Percentiles rank a stretch among this genome's conserved stretches.
These are phyloP conservation scores for Suhomyces sp. DNA, from an alignment of 805 yeast genomes.

Conservation along the genomic window DNA sequence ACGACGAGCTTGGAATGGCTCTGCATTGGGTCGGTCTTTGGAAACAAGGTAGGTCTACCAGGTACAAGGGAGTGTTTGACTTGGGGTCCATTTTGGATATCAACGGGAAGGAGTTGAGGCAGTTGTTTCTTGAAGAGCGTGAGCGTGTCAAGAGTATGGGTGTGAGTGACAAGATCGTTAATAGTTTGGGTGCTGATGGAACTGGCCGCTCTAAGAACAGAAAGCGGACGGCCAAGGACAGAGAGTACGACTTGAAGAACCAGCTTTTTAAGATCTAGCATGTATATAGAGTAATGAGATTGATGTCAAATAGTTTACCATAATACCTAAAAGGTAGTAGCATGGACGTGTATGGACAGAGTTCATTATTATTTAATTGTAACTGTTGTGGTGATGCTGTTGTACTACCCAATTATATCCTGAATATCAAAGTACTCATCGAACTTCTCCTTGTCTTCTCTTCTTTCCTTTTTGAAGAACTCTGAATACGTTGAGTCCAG, in stretches of 20 bases:
- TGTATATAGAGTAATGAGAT: neutral
- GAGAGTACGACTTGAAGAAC: conserved; percentile 39
- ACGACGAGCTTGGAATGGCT: conserved; percentile 61
- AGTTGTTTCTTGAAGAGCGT: conserved; percentile 25
- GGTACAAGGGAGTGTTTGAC: conserved; percentile 35
- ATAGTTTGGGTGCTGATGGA: conserved; percentile 40
- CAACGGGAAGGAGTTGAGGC: conserved; percentile 21
- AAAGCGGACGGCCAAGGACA: conserved; percentile 43
- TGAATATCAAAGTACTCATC: conserved; percentile 13
- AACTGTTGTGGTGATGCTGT: no score
- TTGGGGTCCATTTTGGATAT: conserved; percentile 29
- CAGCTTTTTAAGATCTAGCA: conserved; percentile 28
- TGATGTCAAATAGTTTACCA: neutral
- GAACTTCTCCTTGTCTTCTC: conserved; percentile 3
- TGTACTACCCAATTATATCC: conserved; percentile 8
- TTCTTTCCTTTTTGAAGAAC: conserved; percentile 3
- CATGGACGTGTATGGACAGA: no score
- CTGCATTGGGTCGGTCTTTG: conserved; percentile 59
- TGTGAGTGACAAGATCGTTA: conserved; percentile 26
- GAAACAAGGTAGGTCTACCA: conserved; percentile 50
- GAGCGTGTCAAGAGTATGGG: conserved; percentile 26
- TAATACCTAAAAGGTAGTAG: no score
- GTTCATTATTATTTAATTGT: no score
- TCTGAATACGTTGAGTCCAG: conserved; percentile 3
- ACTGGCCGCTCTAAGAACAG: conserved; percentile 33